Base-by-base conservation (phyloP, 768 basidiomycete species). In the Auricularia sp. region DNA sequence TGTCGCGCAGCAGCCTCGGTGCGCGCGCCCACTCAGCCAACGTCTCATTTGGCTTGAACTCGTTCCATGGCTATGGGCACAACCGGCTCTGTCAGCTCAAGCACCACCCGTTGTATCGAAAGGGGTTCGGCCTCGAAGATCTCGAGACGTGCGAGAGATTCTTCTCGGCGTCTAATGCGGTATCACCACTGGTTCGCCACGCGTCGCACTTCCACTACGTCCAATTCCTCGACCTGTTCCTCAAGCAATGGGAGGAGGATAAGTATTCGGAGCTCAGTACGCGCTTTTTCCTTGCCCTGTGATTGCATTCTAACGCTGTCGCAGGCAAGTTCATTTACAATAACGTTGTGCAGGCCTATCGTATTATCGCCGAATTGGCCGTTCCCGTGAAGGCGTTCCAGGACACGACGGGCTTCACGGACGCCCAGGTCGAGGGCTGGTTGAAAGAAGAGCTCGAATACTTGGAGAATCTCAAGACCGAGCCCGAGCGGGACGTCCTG, bases 231-330 rank as follows among this genome's bases (percentile, higher is more conserved):
- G 61, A 69, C 56, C 39, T 68, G 8, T 62, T 65, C 64, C 69
- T 67, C 62, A 29, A 44, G 44, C 69, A 69, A 59, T 71, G 70
- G 68, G 70, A 71, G 63, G 68, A 70, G 39, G 70, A 70, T 34
- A 68, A 66, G 63, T 66, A 68, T 36, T 29, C 37, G 33, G 65
- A 63, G 34, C 54, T 69, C 5, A 62, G 67, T 69, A 44, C 3
- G 66, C 65, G 2, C 16, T 29, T 44, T 62, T 58, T 21, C 29
- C 13, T 8, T 42, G 21, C 37, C 18, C 61, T 54, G n/a, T 42
- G 6, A 13, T n/a, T 21, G 5, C 5, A 21, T 6, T 59, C n/a
- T 5, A 59, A 10, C n/a, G 36, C 29, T 16, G 8, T 62, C 36
- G 47, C 21, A 65, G 63, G 44, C 10, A 45, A 64, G 8, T 54